phyloP scores from a whole-genome alignment of 1,139 yeast genomes.

The Geotrichum carabidarum region DNA sequence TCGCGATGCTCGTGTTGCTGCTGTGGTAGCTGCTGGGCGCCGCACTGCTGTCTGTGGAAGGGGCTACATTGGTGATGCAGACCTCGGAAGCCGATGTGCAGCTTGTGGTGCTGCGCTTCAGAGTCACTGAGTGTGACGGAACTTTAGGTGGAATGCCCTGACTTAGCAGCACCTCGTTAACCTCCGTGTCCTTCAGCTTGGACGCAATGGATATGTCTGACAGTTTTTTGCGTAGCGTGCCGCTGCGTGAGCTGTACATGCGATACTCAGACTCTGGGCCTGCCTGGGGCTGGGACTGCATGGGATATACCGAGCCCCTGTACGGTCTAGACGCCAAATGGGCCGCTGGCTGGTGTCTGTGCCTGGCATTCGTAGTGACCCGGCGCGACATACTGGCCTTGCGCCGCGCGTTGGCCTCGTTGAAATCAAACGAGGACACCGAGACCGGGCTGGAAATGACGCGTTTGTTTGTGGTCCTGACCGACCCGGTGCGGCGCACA shows the following conservation, averaged over 20 bases:
- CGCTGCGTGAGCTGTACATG: slow-evolving; percentile 11
- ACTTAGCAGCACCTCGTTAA: slow-evolving; percentile 22
- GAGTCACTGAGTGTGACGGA: slow-evolving; percentile 25
- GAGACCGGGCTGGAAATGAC: slow-evolving; percentile 6
- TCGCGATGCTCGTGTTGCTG: neutral
- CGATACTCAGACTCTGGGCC: slow-evolving; percentile 12
- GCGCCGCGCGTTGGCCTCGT: neutral
- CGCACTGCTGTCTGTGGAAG: slow-evolving; percentile 6
- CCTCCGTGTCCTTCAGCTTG: slow-evolving; percentile 6
- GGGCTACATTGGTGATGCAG: slow-evolving; percentile 1
- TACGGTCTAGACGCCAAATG: slow-evolving; percentile 15
- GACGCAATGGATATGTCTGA: slow-evolving; percentile 11
- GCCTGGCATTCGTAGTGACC: neutral
- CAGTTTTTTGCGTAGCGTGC: slow-evolving; percentile 6
- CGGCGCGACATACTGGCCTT: neutral
- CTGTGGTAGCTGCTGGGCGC: neutral
- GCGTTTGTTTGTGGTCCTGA: neutral
- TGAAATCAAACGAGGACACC: slow-evolving; percentile 5
- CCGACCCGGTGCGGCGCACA: neutral
- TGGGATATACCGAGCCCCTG: slow-evolving; percentile 18
- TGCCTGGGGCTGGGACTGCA: slow-evolving; percentile 14
- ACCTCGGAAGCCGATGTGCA: neutral
- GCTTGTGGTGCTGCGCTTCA: slow-evolving; percentile 5
- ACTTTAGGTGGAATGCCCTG: slow-evolving; percentile 32
- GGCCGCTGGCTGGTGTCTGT: neutral